phyloP scores from a whole-genome alignment of 768 basidiomycete genomes.

The Leccinum disarticulatum region DNA sequence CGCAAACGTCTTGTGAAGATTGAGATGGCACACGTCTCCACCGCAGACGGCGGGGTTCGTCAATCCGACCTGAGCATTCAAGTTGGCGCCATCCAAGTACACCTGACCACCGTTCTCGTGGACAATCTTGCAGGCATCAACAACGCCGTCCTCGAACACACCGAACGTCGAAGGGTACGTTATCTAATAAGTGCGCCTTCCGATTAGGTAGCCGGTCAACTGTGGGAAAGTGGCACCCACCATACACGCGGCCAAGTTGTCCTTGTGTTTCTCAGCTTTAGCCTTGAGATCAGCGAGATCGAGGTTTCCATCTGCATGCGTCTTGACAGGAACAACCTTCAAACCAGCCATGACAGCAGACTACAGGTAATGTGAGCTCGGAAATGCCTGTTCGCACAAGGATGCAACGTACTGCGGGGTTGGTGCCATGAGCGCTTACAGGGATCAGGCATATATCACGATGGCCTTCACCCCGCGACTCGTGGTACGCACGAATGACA shows the following conservation, averaged over 20 bases:
- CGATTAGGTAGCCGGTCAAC: constrained; percentile 4
- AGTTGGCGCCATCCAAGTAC: constrained; percentile 93
- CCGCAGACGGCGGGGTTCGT: constrained; percentile 95
- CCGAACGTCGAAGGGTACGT: constrained; percentile 98
- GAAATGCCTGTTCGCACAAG: neutral
- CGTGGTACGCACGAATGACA: constrained; percentile 93
- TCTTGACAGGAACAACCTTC: constrained; percentile 96
- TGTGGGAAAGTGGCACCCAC: constrained; percentile 39
- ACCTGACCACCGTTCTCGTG: constrained; percentile 97
- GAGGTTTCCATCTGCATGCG: constrained; percentile 80
- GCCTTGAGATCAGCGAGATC: constrained; percentile 81
- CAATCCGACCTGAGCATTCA: constrained; percentile 91
- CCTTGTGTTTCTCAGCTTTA: constrained; percentile 90
- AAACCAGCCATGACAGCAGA: constrained; percentile 97
- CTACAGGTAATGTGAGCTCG: constrained; percentile 40
- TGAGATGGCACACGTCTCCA: constrained; percentile 97
- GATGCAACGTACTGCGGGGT: constrained; percentile 75
- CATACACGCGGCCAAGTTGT: constrained; percentile 95
- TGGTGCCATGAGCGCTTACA: constrained; percentile 95
- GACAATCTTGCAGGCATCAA: constrained; percentile 87
- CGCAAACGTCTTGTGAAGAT: constrained; percentile 99
- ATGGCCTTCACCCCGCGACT: constrained; percentile 79
- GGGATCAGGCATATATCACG: constrained; percentile 94
- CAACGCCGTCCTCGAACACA: constrained; percentile 92
- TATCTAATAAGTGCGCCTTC: constrained; percentile 51